A percentile compares a stretch with the other conserved stretches of the same genome.
Evolutionary conservation across 768 basidiomycete species (phyloP).

Genomic region (Cytidiella melzeri): DNA sequence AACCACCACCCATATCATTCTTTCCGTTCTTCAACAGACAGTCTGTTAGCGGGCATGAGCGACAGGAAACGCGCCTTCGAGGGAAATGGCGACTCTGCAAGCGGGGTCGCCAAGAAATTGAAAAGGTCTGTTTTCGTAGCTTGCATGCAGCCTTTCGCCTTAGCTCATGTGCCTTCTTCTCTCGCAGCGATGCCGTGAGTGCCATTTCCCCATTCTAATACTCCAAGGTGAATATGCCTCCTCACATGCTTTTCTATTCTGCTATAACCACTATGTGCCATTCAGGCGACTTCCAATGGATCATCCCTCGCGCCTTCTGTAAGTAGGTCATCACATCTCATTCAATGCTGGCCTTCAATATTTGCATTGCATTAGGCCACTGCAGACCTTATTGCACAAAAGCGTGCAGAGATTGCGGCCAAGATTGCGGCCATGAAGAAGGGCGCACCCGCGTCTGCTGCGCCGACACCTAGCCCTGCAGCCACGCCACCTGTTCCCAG

Average conservation of each 20-base stretch:
- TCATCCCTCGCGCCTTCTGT: conserved; percentile 36
- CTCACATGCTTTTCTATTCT: conserved; percentile 44
- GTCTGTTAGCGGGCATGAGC: conserved; percentile 41
- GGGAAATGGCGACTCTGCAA: conserved; percentile 37
- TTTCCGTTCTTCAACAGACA: neutral
- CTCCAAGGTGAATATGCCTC: conserved; percentile 67
- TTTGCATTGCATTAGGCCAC: conserved; percentile 30
- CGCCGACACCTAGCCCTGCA: conserved; percentile 21
- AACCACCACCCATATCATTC: neutral
- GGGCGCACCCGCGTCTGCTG: conserved; percentile 17
- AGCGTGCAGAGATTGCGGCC: conserved; percentile 78
- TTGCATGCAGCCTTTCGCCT: neutral
- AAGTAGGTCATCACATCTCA: conserved; percentile 25
- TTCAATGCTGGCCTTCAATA: neutral
- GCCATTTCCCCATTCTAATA: conserved; percentile 26
- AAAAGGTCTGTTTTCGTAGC: conserved; percentile 49
- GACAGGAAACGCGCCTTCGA: conserved; percentile 62
- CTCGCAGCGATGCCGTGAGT: conserved; percentile 76
- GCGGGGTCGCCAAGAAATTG: conserved; percentile 45
- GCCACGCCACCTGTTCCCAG: conserved; percentile 22
- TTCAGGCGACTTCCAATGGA: conserved; percentile 49
- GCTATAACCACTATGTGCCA: conserved; percentile 57
- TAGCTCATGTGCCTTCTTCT: conserved; percentile 18
- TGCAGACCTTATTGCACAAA: conserved; percentile 69
- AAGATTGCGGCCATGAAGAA: conserved; percentile 75